Evolutionary conservation across 192 early-diverging fungal genomes (phyloP).

Genomic region (Mortierella claussenii): DNA sequence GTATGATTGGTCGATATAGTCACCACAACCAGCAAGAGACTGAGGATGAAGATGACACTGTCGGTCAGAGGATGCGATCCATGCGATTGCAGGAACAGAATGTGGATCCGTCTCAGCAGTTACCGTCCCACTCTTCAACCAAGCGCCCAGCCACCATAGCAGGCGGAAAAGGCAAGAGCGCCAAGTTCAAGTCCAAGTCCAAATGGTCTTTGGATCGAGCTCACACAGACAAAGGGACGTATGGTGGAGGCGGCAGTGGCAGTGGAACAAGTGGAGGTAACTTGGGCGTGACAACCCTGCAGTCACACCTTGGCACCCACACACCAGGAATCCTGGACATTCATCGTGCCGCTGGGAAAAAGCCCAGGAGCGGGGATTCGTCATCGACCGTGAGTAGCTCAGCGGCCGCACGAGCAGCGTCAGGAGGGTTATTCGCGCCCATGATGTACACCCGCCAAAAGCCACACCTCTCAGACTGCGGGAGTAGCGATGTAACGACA

Average conservation of each 20-base stretch:
- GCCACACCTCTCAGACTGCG: constrained; percentile 29
- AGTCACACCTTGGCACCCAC: constrained; percentile 14
- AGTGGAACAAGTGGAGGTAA: too few species aligned
- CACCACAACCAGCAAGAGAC: constrained; percentile 8
- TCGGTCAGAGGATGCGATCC: constrained; percentile 7
- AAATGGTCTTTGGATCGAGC: constrained; percentile 28
- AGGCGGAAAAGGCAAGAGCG: constrained; percentile 20
- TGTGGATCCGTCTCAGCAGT: not conserved
- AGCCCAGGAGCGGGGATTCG: constrained; percentile 15
- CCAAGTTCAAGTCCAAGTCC: constrained; percentile 6
- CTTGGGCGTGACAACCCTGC: too few species aligned
- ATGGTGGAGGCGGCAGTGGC: not conserved
- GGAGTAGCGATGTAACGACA: constrained; percentile 31
- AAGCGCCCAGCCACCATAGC: not conserved
- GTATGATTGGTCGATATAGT: constrained; percentile 44
- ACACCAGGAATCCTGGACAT: constrained; percentile 1
- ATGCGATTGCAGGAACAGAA: not conserved
- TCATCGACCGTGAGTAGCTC: constrained; percentile 16
- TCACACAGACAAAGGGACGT: constrained; percentile 22
- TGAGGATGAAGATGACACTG: constrained; percentile 20
- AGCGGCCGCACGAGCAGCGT: constrained; percentile 7
- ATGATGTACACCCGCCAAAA: constrained; percentile 18
- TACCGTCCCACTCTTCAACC: not conserved
- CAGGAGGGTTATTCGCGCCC: constrained; percentile 23
- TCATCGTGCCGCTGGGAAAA: not conserved